Evolutionary conservation across 371 early-diverging fungal species (phyloP), one percentile per base, ranked within the genome.

Genomic region (Apophysomyces ossiformis): DNA sequence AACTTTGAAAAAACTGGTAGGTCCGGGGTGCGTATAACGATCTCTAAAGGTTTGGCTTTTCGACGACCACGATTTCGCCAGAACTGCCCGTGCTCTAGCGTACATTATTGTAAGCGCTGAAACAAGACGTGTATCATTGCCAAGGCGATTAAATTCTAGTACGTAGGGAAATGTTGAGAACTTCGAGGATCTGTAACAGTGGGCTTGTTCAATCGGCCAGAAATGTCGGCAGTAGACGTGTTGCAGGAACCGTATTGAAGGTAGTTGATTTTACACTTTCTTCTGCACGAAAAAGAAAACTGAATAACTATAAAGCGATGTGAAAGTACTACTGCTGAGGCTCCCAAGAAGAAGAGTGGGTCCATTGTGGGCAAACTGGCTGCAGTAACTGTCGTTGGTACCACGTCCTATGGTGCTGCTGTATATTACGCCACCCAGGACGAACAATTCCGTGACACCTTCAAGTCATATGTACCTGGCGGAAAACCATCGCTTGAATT

Each of bases 401-500:
- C 65, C 6, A 69, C 71, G n/a, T 67, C 57, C 0, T 69, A 69
- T 44, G 68, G 72, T 57, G 76, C 73, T 36, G 70, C 68, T 13
- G 71, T 71, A 11, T 72, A 70, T 26, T 72, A 72, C 61, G 72
- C 73, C 8, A 32, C 65, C 39, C 60, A 64, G 46, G 68, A 76
- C 57, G 68, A 72, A 47, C 43, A 47, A 9, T 67, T 72, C 64
- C 70, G 60, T 37, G 73, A 76, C 39, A 63, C 65, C 26, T 68
- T 72, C 39, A 68, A 68, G 21, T 60, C 63, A 9, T 67, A 72
- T 37, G 71, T 76, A 26, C 73, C 70, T 63, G 71, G 72, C 2
- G 73, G 64, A 7, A 66, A 68, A 26, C 63, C 66, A 21, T 57
- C 65, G 7, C 36, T 76, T 12, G 69, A 67, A 16, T 70, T 59